These are phyloP conservation scores for Termitomyces sp. DNA, from an alignment of 768 basidiomycete species.

Conservation along the genomic window DNA sequence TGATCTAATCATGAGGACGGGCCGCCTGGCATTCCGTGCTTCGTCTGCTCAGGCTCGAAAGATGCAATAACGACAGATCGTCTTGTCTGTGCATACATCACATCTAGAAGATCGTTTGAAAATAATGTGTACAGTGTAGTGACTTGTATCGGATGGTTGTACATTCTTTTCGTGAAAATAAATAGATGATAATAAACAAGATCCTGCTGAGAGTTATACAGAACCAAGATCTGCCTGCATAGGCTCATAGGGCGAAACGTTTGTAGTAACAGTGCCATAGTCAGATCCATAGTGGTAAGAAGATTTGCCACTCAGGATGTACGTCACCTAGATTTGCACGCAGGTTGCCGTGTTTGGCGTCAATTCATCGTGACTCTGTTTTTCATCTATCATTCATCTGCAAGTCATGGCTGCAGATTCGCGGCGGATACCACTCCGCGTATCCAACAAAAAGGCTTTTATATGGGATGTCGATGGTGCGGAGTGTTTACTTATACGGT, in stretches of 20 bases:
- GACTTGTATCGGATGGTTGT: background rate
- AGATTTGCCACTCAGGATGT: background rate
- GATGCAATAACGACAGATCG: background rate
- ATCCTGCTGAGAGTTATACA: background rate
- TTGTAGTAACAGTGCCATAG: background rate
- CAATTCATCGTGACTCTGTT: background rate
- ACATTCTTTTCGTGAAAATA: background rate
- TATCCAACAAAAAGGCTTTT: constrained; percentile 77
- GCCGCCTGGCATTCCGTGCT: background rate
- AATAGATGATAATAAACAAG: background rate
- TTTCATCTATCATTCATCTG: background rate
- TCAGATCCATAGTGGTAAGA: background rate
- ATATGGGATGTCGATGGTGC: constrained; percentile 88
- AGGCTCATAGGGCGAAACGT: too few species aligned
- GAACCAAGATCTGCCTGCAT: background rate
- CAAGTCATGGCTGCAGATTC: constrained; percentile 17
- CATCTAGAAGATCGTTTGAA: background rate
- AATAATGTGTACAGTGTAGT: background rate
- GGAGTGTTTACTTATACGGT: constrained; percentile 1
- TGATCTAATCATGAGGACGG: background rate
- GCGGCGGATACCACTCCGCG: constrained; percentile 55
- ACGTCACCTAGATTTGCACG: background rate
- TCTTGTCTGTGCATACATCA: background rate
- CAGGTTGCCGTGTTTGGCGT: background rate
- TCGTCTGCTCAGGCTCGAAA: background rate